Base-by-base conservation (phyloP, 805 yeast species). In the Lipomyces yamadae region DNA sequence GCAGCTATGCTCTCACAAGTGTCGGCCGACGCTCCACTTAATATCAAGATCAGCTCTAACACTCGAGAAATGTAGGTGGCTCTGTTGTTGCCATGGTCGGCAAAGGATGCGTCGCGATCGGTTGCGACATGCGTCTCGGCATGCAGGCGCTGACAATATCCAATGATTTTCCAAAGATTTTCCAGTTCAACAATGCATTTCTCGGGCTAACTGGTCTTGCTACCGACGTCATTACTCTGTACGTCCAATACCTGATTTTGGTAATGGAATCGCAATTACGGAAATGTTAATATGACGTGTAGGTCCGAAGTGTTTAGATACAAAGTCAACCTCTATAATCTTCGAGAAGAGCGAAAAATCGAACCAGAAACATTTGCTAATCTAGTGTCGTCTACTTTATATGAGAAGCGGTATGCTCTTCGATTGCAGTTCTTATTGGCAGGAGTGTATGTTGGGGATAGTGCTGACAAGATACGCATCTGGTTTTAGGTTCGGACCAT, bases 71-170 rank as follows among this genome's bases (percentile, higher is more conserved):
- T 48, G 57, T 64, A 78, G 92, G 98, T 81, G 99, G 99, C 80
- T 85, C 97, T 70, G 97, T 97, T 61, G 96, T 96, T 42, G 99
- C 99, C 71, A 95, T 95, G 99, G 89, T 89, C 33, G 99, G 99
- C 74, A 93, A 96, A 77, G 98, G 92, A 73, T 95, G 99, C 83
- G 93, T 95, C 64, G 99, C 98, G 37, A 92, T 95, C 75, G 99
- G 98, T 2, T 89, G 95, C 74, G 99, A 95, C 80, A 82, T 95
- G 76, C 88, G 98, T 75, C 82, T 95, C 69, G 99, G 99, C 30
- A 87, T 88, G 77, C 99, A 95, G 78, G 91, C 97, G 5, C 82
- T 95, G 32, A 98, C 98, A 64, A 86, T 95, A 58, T 83, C 98
- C 58, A 92, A 92, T 78, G 89, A 92, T 75, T 96, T 95, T 78